Conservation (phyloP, 345 rosid genomes). For the Excoecaria cochinchinensis region DNA sequence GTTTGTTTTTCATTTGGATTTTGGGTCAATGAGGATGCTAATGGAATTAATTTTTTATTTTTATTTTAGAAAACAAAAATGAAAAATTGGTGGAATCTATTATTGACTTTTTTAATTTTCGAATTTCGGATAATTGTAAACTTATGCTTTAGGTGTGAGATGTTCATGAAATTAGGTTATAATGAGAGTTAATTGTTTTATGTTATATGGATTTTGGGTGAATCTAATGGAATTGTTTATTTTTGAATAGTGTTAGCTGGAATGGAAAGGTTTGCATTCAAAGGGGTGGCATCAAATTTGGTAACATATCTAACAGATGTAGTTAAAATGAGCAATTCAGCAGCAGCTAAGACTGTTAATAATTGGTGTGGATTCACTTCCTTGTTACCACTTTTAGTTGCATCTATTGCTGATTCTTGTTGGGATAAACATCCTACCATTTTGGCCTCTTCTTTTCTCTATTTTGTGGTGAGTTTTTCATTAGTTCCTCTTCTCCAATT, state of each 20-base stretch:
- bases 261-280: slow-evolving; percentile 92
- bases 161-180: no score
- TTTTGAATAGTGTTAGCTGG: slow-evolving; percentile 59
- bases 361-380: slow-evolving; percentile 91
- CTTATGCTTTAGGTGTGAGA: no score
- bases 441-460: slow-evolving; percentile 67
- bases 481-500: neutral
- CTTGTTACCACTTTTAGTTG: slow-evolving; percentile 75
- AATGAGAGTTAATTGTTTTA: neutral
- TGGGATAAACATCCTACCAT: slow-evolving; percentile 80
- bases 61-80: neutral
- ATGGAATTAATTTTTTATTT: neutral
- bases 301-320: slow-evolving; percentile 87
- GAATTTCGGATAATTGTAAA: no score
- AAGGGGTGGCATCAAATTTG: slow-evolving; percentile 91
- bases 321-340: slow-evolving; percentile 75
- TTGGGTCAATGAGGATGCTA: neutral
- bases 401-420: slow-evolving; percentile 75
- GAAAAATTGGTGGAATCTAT: no score
- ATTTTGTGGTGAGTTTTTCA: slow-evolving; percentile 53
- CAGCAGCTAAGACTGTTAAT: slow-evolving; percentile 84
- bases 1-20: neutral
- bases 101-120: no score
- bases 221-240: neutral
- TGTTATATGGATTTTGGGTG: neutral